Percentiles rank a stretch among this genome's conserved stretches.
Evolutionary conservation across 2,329 filamentous ascomycete species (phyloP).

Genomic region (Dactylellina leptospora): DNA sequence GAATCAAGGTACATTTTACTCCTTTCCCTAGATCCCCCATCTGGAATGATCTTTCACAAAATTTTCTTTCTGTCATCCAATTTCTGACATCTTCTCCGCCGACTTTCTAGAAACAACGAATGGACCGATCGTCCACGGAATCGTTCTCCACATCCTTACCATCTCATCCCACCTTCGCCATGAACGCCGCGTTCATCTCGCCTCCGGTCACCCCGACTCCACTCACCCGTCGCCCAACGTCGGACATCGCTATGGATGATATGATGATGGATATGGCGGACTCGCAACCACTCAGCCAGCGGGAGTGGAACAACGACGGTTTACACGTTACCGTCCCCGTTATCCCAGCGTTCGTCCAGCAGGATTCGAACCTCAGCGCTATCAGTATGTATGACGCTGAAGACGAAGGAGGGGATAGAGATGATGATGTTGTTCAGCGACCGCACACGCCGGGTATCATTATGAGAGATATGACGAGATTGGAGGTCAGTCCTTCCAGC

Average conservation of each 20-base stretch:
- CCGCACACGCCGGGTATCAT: conserved; percentile 47
- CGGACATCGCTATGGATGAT: conserved; percentile 44
- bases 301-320: conserved; percentile 10
- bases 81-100: too few relatives aligned
- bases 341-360: conserved; percentile 33
- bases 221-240: conserved; percentile 22
- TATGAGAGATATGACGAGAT: conserved; percentile 46
- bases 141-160: conserved; percentile 17
- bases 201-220: conserved; percentile 41
- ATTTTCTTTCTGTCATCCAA: background rate
- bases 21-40: background rate
- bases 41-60: background rate
- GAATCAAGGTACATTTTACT: conserved; percentile 24
- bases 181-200: conserved; percentile 52
- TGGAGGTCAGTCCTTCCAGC: conserved; percentile 42
- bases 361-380: conserved; percentile 34
- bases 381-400: conserved; percentile 33
- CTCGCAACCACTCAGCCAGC: conserved; percentile 31
- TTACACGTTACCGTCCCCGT: conserved; percentile 1
- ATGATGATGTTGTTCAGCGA: conserved; percentile 2
- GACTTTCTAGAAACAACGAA: conserved; percentile 43
- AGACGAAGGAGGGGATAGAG: background rate
- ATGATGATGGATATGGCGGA: conserved; percentile 44
- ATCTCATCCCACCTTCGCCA: conserved; percentile 12
- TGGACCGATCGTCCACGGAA: background rate